Conservation (phyloP, 1,284 basidiomycete species). For the Ceratobasidium sp. region DNA sequence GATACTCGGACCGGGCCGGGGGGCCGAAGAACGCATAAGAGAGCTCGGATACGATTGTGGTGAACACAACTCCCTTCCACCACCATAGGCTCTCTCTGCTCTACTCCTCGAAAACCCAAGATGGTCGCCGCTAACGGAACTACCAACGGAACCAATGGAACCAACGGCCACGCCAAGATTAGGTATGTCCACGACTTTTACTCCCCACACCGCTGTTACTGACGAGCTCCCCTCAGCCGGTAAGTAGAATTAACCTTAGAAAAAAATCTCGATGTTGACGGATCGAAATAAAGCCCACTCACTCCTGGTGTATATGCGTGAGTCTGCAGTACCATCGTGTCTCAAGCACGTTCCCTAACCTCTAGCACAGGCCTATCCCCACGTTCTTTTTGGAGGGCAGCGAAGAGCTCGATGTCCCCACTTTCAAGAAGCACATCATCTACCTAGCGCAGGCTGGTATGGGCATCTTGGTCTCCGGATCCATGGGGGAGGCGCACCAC, state of each 20-base stretch:
- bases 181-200: constrained; percentile 3
- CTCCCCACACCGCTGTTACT: neutral
- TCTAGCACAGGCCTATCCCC: constrained; percentile 66
- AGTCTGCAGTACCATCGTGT: neutral
- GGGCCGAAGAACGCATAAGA: constrained; percentile 34
- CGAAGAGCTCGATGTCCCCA: constrained; percentile 82
- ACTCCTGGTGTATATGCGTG: constrained; percentile 76
- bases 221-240: constrained; percentile 1
- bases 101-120: constrained; percentile 21
- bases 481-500: constrained; percentile 86
- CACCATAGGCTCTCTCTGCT: constrained; percentile 32
- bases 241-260: neutral
- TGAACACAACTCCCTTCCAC: constrained; percentile 18
- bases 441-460: constrained; percentile 75
- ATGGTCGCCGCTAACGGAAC: constrained; percentile 34
- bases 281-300: constrained; percentile 56
- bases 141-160: constrained; percentile 10
- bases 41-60: constrained; percentile 7
- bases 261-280: neutral
- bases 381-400: constrained; percentile 78
- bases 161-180: constrained; percentile 22
- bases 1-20: constrained; percentile 23
- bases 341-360: neutral
- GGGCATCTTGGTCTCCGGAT: constrained; percentile 77
- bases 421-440: constrained; percentile 77